Conservation (phyloP, 805 yeast species). For the Yarrowia keelungensis region DNA sequence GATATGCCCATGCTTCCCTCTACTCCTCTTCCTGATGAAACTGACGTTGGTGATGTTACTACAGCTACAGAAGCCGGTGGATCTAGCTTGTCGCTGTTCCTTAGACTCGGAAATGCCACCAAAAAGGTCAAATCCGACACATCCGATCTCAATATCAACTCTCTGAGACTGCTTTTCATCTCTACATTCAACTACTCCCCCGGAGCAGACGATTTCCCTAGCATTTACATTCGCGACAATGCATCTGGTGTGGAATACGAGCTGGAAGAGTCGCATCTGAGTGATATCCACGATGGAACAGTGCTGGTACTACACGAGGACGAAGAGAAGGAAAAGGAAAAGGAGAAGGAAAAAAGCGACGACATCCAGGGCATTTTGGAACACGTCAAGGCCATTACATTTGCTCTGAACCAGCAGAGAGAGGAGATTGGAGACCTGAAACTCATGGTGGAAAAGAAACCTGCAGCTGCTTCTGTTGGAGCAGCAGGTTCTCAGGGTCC, state of each 20-base stretch:
- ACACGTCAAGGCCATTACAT: slow-evolving; percentile 36
- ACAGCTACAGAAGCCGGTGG: slow-evolving; percentile 16
- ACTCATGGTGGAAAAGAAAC: slow-evolving; percentile 26
- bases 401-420: slow-evolving; percentile 34
- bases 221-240: slow-evolving; percentile 73
- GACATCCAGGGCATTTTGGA: slow-evolving; percentile 31
- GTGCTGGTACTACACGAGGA: slow-evolving; percentile 57
- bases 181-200: slow-evolving; percentile 89
- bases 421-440: slow-evolving; percentile 33
- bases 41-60: slow-evolving; percentile 41
- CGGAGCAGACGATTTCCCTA: slow-evolving; percentile 73
- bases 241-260: slow-evolving; percentile 71
- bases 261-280: slow-evolving; percentile 70
- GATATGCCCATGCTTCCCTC: slow-evolving; percentile 46
- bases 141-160: slow-evolving; percentile 51
- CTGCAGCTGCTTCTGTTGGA: not conserved
- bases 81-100: not conserved
- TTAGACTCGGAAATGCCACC: slow-evolving; percentile 18
- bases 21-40: slow-evolving; percentile 21
- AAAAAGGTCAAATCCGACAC: slow-evolving; percentile 45
- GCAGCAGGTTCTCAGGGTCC: not conserved
- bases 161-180: slow-evolving; percentile 69
- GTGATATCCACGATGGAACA: slow-evolving; percentile 65
- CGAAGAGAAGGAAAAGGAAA: slow-evolving; percentile 35
- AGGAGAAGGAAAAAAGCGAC: slow-evolving; percentile 22